These are phyloP conservation scores for Microbotryum violaceum DNA, from an alignment of 1,284 basidiomycete species.

Conservation along the genomic window DNA sequence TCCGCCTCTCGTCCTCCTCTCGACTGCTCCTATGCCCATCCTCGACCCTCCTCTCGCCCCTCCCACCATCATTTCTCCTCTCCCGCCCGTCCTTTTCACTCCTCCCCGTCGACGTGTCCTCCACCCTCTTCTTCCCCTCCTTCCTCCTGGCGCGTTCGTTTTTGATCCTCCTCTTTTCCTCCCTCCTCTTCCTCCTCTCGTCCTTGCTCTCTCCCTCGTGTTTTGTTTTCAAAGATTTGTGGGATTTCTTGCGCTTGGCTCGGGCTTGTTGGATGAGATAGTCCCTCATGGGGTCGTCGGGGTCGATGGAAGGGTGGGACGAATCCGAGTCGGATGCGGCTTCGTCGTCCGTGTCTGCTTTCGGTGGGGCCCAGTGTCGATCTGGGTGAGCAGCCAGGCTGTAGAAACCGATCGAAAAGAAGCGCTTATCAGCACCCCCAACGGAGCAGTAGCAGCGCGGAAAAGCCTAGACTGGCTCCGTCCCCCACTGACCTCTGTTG, in stretches of 20 bases:
- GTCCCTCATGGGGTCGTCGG: slow-evolving; percentile 95
- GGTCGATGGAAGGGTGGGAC: slow-evolving; percentile 67
- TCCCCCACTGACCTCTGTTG: slow-evolving; percentile 69
- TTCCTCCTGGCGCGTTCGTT: background rate
- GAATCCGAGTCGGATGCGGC: slow-evolving; percentile 55
- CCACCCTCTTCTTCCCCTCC: background rate
- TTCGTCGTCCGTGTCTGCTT: slow-evolving; percentile 49
- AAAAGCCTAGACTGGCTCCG: too few relatives aligned
- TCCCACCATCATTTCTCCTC: background rate
- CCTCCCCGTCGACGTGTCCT: background rate
- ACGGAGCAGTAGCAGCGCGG: too few relatives aligned
- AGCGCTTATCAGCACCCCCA: background rate
- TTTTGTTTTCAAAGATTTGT: slow-evolving; percentile 28
- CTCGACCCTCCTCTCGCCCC: slow-evolving; percentile 2
- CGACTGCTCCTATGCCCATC: background rate
- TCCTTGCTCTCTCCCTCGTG: slow-evolving; percentile 34
- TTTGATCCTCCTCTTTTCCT: background rate
- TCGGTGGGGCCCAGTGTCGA: slow-evolving; percentile 3
- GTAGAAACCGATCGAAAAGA: background rate
- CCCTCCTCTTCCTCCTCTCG: background rate
- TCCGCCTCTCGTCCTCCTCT: too few relatives aligned
- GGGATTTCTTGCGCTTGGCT: slow-evolving; percentile 25
- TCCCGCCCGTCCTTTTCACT: background rate
- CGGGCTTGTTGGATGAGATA: slow-evolving; percentile 48
- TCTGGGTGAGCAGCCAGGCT: slow-evolving; percentile 27